A percentile compares a stretch with the other conserved stretches of the same genome.
Conservation (phyloP, 768 basidiomycete species). For the Exsudoporus frostii region DNA sequence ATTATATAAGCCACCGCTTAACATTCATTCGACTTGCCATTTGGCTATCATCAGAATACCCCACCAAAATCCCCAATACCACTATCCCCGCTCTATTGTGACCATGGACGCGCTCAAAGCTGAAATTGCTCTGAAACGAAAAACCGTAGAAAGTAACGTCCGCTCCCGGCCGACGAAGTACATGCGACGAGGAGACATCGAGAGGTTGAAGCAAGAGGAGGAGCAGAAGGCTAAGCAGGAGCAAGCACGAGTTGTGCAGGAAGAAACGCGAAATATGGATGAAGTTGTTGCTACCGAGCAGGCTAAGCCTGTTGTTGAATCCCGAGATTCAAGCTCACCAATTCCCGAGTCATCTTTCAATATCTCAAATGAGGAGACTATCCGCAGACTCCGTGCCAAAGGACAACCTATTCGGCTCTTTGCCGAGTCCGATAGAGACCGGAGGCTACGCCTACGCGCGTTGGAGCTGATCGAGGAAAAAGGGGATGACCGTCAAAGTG, state of each 20-base stretch:
- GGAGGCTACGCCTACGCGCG: conserved; percentile 84
- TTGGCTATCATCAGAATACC: background rate
- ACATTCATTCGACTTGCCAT: background rate
- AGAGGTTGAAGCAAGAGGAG: conserved; percentile 56
- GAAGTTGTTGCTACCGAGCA: conserved; percentile 18
- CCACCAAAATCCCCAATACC: background rate
- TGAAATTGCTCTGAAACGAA: conserved; percentile 86
- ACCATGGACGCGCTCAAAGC: conserved; percentile 88
- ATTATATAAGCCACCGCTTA: conserved; percentile 22
- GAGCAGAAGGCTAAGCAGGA: conserved; percentile 33
- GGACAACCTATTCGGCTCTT: conserved; percentile 95
- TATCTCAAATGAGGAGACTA: conserved; percentile 89
- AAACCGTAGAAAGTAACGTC: conserved; percentile 53
- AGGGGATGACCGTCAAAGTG: conserved; percentile 71
- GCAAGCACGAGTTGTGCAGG: conserved; percentile 33
- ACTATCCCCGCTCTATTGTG: background rate
- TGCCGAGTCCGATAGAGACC: conserved; percentile 92
- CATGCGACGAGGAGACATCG: conserved; percentile 87
- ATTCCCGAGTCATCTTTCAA: conserved; percentile 58
- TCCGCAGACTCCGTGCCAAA: conserved; percentile 83
- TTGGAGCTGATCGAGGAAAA: conserved; percentile 94
- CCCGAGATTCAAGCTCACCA: conserved; percentile 40
- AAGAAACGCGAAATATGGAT: conserved; percentile 18
- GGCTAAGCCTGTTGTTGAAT: conserved; percentile 31
- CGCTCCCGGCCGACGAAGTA: conserved; percentile 72